Base-by-base conservation (phyloP, 2,329 filamentous ascomycete genomes). In the Neofusicoccum sp. region DNA sequence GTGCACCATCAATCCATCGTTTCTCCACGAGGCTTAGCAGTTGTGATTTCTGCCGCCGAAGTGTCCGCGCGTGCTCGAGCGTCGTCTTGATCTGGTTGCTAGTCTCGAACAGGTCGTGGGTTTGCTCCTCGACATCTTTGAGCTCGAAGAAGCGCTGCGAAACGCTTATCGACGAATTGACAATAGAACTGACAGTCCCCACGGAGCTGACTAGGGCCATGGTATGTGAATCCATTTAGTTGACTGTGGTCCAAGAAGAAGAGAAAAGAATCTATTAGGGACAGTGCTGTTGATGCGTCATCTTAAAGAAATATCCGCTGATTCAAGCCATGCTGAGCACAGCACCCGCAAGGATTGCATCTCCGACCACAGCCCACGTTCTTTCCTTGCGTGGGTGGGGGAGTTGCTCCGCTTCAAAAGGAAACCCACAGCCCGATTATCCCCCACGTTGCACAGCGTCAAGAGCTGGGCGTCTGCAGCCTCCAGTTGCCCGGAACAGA, bases 141-240 rank as follows among this genome's bases (percentile, higher is more conserved):
- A 65, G 53, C 44, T 65, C 63, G 48, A 59, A 58, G 16, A 63
- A 43, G 20, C 60, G 62, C 56, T 62, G 57, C 4, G n/a, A 53
- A 20, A 54, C 14, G 24, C 6, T 54, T 11, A 41, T 31, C 12
- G 49, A 7, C 6, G 49, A 40, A 9, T 41, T 54, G 24, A 54
- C 30, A 36, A 54, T 30, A 12, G 36, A 49, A 4, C 47, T 31
- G n/a, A 49, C 31, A 14, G 47, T 49, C 12, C 47, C 47, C 6
- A 49, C 30, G 3, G 31, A 34, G 16, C 47, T 49, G 30, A 49
- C 34, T 9, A 49, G 8, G 12, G 26, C 12, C 12, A 48, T 16
- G 11, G 47, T 24, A 31, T 49, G n/a, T 24, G 47, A 31, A 3
- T 49, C 47, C 47, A 49, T 49, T 49, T 24, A 16, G 30, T 16